These are phyloP conservation scores for Trichosporon ovoides DNA, from an alignment of 1,284 basidiomycete species.

Conservation along the genomic window DNA sequence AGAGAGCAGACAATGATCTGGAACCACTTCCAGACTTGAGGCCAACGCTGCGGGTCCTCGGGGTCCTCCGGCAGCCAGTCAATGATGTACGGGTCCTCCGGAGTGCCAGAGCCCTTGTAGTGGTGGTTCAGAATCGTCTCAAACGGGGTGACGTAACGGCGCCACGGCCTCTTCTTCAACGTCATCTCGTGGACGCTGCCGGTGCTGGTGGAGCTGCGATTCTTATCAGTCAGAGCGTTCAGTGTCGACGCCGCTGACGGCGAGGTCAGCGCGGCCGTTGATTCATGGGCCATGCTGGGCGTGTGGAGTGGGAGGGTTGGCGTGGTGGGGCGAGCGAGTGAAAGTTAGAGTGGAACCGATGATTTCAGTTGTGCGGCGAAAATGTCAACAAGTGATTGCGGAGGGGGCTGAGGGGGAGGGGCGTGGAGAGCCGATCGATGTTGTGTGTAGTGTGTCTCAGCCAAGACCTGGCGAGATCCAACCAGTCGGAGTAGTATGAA, in stretches of 20 bases:
- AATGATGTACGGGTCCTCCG: conserved; percentile 47
- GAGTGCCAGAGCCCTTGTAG: conserved; percentile 47
- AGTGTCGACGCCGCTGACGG: neutral
- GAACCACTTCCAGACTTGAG: conserved; percentile 32
- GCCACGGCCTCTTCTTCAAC: conserved; percentile 35
- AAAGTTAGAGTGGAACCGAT: neutral
- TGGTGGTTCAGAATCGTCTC: conserved; percentile 38
- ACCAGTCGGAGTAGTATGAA: too few species aligned
- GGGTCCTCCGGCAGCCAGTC: conserved; percentile 38
- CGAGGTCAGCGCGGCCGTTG: neutral
- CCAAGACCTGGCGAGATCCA: too few species aligned
- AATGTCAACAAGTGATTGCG: neutral
- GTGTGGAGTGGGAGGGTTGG: neutral
- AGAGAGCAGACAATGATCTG: conserved; percentile 26
- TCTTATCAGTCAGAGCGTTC: neutral
- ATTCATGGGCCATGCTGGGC: neutral
- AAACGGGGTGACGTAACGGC: conserved; percentile 43
- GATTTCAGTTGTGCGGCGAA: neutral
- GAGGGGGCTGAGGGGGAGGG: too few species aligned
- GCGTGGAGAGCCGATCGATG: too few species aligned
- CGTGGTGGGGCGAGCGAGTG: neutral
- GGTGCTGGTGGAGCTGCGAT: neutral
- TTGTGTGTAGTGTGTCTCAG: too few species aligned
- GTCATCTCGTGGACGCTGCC: conserved; percentile 12
- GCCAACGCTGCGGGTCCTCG: conserved; percentile 42